phyloP scores from a whole-genome alignment of 495 filamentous ascomycete genomes.

The Lineolata rhizophorae region DNA sequence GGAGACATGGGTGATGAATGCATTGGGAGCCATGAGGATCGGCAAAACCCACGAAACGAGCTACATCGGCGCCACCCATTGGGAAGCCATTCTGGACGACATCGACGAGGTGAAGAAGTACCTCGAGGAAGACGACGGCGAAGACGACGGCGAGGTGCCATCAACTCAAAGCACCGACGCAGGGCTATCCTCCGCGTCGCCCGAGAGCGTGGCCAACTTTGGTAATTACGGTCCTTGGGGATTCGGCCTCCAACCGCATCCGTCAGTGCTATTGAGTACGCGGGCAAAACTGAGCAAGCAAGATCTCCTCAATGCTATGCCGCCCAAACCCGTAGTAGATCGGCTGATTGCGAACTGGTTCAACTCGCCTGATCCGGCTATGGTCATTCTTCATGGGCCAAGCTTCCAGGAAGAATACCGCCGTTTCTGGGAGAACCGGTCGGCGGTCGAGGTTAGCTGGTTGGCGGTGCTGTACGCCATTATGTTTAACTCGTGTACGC shows the following conservation, averaged over 20 bases:
- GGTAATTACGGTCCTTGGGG: too few relatives aligned
- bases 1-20: slow-evolving; percentile 52
- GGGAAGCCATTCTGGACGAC: slow-evolving; percentile 62
- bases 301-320: slow-evolving; percentile 13
- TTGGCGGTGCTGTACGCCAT: slow-evolving; percentile 15
- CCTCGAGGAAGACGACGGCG: slow-evolving; percentile 6
- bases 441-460: slow-evolving; percentile 14
- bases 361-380: slow-evolving; percentile 8
- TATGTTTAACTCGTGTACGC: slow-evolving; percentile 12
- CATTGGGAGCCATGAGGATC: slow-evolving; percentile 75
- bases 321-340: slow-evolving; percentile 15
- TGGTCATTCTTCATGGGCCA: slow-evolving; percentile 14
- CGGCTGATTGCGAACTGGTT: slow-evolving; percentile 17
- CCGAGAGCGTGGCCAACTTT: slow-evolving; percentile 3
- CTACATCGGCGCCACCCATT: slow-evolving; percentile 78
- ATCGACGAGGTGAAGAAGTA: slow-evolving; percentile 10
- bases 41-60: slow-evolving; percentile 47
- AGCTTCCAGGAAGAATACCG: slow-evolving; percentile 20
- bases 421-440: slow-evolving; percentile 16
- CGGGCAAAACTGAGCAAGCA: slow-evolving; percentile 7
- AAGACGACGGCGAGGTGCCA: not conserved
- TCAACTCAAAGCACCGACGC: not conserved
- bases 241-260: too few relatives aligned
- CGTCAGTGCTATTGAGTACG: slow-evolving; percentile 17
- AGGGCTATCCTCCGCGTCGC: not conserved